Evolutionary conservation across 1,139 yeast species (phyloP), one percentile per base, ranked within the genome.

Genomic region (Taphrina betulina): DNA sequence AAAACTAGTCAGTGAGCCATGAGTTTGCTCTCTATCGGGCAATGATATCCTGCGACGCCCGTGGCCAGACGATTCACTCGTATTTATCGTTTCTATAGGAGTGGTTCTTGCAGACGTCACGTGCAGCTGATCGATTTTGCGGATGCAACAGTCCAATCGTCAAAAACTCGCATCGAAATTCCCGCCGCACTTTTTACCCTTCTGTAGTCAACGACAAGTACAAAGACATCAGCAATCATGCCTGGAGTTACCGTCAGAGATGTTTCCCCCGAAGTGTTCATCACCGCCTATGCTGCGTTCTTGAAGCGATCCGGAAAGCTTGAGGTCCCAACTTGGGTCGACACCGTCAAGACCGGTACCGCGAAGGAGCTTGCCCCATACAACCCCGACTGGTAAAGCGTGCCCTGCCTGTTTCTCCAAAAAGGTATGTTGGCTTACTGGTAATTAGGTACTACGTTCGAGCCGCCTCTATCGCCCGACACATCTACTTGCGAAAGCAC

Each of bases 311-410:
- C 94, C 82, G 44, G 45, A 48, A 41, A 42, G 80, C 85, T 92
- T 75, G 97, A 92, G 77, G 94, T 92, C 72, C 99, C 99, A 81
- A 96, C 96, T 77, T 92, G 90, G 87, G 97, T 92, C 76, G 99
- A 92, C 82, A 78, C 92, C 69, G 99, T 94, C 80, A 92, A 92
- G 89, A 94, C 99, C 76, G 86, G 96, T 67, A 85, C 95, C 68
- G 95, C 96, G 79, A 90, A 90, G 75, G 98, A 92, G 80, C 87
- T 92, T 76, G 98, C 98, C 77, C 99, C 99, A 75, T 98, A 92
- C 81, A 97, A 92, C 76, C 80, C 98, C 69, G 97, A 90, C 80
- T 58, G 58, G 60, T 53, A 59, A 46, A 24, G 35, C 37, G 42
- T 19, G 54, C 54, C 54, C 54, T 50, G 54, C 54, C 44, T 38